These are phyloP conservation scores for Candida ponderosae DNA, from an alignment of 805 yeast species.

Conservation along the genomic window DNA sequence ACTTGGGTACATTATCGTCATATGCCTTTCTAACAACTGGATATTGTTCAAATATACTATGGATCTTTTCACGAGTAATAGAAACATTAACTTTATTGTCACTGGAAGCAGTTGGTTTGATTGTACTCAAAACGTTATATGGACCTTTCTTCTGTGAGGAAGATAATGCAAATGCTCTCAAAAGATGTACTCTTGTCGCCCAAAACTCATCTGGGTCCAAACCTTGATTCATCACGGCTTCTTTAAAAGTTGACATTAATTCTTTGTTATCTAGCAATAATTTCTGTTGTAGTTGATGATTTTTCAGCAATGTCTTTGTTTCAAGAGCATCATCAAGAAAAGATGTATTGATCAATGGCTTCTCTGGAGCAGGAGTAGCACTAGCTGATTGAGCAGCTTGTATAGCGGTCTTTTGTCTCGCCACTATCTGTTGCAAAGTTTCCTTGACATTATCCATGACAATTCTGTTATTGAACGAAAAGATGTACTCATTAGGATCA, in stretches of 20 bases:
- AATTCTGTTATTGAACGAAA: slow-evolving; percentile 63
- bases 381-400: slow-evolving; percentile 16
- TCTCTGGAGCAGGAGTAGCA: slow-evolving; percentile 12
- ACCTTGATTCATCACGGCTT: slow-evolving; percentile 74
- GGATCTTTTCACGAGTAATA: slow-evolving; percentile 84
- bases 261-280: slow-evolving; percentile 61
- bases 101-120: slow-evolving; percentile 86
- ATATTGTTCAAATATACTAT: slow-evolving; percentile 84
- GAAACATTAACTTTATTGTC: slow-evolving; percentile 93
- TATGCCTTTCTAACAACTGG: slow-evolving; percentile 88
- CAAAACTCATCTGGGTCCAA: slow-evolving; percentile 81
- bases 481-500: slow-evolving; percentile 26
- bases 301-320: slow-evolving; percentile 51
- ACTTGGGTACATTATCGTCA: slow-evolving; percentile 82
- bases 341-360: slow-evolving; percentile 27
- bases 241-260: slow-evolving; percentile 72
- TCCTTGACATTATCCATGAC: slow-evolving; percentile 72
- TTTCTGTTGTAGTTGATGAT: slow-evolving; percentile 72
- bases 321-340: slow-evolving; percentile 41
- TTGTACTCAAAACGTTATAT: slow-evolving; percentile 87
- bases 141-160: slow-evolving; percentile 85
- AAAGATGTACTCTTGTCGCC: slow-evolving; percentile 69
- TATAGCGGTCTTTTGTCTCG: slow-evolving; percentile 43
- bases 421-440: slow-evolving; percentile 58
- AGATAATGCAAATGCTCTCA: slow-evolving; percentile 82